Conservation (phyloP, 2,329 filamentous ascomycete species). For the Ophioceras dolichostomum region DNA sequence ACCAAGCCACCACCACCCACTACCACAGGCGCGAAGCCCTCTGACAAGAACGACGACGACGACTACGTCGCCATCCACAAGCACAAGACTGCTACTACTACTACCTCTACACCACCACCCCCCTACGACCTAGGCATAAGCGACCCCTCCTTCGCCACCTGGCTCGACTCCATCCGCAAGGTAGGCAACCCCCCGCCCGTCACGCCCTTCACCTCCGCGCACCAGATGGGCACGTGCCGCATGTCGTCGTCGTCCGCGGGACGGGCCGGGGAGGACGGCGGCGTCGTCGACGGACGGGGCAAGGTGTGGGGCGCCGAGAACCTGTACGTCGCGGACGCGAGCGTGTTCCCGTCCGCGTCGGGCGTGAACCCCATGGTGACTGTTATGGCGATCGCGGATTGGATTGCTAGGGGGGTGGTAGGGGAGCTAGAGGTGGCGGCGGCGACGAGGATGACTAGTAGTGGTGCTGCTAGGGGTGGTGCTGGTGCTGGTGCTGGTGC, state of each 20-base stretch:
- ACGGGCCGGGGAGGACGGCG: slow-evolving; percentile 22
- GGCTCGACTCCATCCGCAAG: slow-evolving; percentile 38
- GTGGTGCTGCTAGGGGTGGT: background rate
- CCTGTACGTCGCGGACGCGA: slow-evolving; percentile 62
- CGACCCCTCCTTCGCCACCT: slow-evolving; percentile 47
- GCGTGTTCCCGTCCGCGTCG: slow-evolving; percentile 63
- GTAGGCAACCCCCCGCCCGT: slow-evolving; percentile 38
- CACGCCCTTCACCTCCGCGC: slow-evolving; percentile 52
- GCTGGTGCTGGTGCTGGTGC: too few species aligned
- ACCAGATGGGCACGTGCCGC: slow-evolving; percentile 69
- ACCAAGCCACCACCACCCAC: background rate
- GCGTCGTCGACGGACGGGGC: slow-evolving; percentile 46
- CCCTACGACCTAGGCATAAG: slow-evolving; percentile 31
- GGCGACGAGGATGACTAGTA: slow-evolving; percentile 2
- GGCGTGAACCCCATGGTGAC: slow-evolving; percentile 79
- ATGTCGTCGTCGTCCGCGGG: slow-evolving; percentile 56
- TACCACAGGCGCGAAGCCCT: background rate
- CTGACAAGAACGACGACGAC: background rate
- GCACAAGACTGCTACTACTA: too few species aligned
- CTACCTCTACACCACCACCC: slow-evolving; percentile 9
- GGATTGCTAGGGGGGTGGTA: slow-evolving; percentile 46
- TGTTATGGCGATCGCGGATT: slow-evolving; percentile 57
- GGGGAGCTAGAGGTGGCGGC: slow-evolving; percentile 25
- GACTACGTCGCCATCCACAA: slow-evolving; percentile 6
- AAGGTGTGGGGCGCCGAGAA: slow-evolving; percentile 53